These are phyloP conservation scores for Phytophthora palmivora DNA, from an alignment of 352 stramenopile genomes.

Conservation along the genomic window DNA sequence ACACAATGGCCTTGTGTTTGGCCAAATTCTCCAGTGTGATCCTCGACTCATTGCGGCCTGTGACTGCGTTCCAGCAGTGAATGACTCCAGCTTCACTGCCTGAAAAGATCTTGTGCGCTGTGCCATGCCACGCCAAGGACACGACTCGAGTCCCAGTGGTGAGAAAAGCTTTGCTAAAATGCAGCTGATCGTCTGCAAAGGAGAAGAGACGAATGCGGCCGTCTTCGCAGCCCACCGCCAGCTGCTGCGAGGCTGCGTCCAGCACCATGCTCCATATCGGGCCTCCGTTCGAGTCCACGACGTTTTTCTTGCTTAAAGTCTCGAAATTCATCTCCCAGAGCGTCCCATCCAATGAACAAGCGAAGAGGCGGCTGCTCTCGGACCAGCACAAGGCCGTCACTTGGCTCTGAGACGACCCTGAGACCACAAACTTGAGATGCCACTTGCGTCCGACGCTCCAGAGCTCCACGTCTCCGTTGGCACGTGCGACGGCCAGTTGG, in stretches of 20 bases:
- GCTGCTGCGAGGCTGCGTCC: conserved; percentile 55
- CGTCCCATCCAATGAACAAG: conserved; percentile 73
- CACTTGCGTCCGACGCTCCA: conserved; percentile 73
- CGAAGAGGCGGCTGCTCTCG: conserved; percentile 60
- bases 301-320: conserved; percentile 72
- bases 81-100: conserved; percentile 89
- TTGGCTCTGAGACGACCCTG: conserved; percentile 63
- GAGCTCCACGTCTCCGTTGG: conserved; percentile 85
- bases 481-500: conserved; percentile 76
- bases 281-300: conserved; percentile 89
- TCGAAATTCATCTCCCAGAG: conserved; percentile 87
- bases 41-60: conserved; percentile 79
- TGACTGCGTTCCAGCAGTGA: conserved; percentile 85
- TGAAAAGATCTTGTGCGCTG: conserved; percentile 83
- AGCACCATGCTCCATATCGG: conserved; percentile 90
- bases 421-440: conserved; percentile 77
- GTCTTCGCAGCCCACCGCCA: conserved; percentile 92
- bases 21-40: conserved; percentile 86
- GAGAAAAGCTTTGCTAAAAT: conserved; percentile 88
- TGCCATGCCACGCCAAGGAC: conserved; percentile 82
- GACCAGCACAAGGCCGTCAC: conserved; percentile 78
- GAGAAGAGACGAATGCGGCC: conserved; percentile 91
- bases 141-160: conserved; percentile 80
- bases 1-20: conserved; percentile 88
- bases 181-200: conserved; percentile 72